Base-by-base conservation (phyloP, 345 rosid species). In the Dovyalis caffra region DNA sequence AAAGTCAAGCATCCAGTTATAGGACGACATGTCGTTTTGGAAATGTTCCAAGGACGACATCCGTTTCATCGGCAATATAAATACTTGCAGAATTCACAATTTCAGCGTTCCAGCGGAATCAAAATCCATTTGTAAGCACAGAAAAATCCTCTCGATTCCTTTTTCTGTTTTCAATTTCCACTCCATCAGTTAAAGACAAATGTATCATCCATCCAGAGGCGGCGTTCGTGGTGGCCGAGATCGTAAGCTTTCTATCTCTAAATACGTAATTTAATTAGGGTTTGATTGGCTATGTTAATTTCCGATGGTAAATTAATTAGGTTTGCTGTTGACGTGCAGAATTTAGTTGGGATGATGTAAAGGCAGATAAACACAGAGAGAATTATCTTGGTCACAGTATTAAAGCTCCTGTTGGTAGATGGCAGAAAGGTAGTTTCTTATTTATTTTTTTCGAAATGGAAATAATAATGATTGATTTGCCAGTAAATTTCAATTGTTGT, bases 161-260 rank as follows among this genome's bases (percentile, higher is more conserved):
- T 26, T 21, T 28, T 7, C 38, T 18, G 1, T 16, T 33, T 8
- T 16, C 14, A 65, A 47, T 63, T 43, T 25, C 51, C 62, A 8
- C 12, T n/a, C 67, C 37, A 26, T n/a, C 29, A 3, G 23, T 23
- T 34, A 21, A 28, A 66, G 47, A 49, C 26, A 21, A n/a, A 95
- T 95, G 99, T 95, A 92, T 87, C 97, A 95, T 87, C 99, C 99
- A 12, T 88, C 94, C 43, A 90, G 99, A 73, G 99, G 99, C 33
- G 99, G 99, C 72, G 99, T 95, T 80, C 99, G 99, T 32, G 98
- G 99, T 70, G 99, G 99, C 80, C 89, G 98, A 72, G 99, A 95
- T 81, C 99, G 97, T 94, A 88, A 85, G 86, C 66, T 57, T 71
- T 74, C 18, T 56, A 53, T 45, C 34, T 60, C 28, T 60, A n/a